These are phyloP conservation scores for Barnettozyma salicaria DNA, from an alignment of 805 yeast species.

Conservation along the genomic window DNA sequence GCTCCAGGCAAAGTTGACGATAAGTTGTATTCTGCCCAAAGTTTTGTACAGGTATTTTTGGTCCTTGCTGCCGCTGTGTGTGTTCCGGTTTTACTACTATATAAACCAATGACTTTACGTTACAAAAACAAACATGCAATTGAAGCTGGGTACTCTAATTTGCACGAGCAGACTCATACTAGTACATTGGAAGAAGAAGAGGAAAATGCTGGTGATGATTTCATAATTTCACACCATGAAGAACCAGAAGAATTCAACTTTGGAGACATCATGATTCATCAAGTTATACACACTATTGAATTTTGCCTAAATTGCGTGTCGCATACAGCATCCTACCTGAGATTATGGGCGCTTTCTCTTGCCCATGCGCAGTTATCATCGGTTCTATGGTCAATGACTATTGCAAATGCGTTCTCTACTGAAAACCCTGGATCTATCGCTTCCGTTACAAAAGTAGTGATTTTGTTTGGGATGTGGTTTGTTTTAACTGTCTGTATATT, in stretches of 20 bases:
- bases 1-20: constrained; percentile 87
- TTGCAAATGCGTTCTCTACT: constrained; percentile 65
- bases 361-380: constrained; percentile 96
- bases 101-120: constrained; percentile 74
- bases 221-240: constrained; percentile 37
- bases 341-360: constrained; percentile 95
- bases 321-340: constrained; percentile 94
- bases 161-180: constrained; percentile 29
- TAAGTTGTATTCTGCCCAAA: constrained; percentile 74
- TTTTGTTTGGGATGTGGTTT: constrained; percentile 93
- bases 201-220: constrained; percentile 45
- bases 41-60: constrained; percentile 63
- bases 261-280: constrained; percentile 96
- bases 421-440: constrained; percentile 40
- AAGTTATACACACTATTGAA: constrained; percentile 96
- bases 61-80: constrained; percentile 75
- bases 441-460: constrained; percentile 70
- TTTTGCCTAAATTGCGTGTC: constrained; percentile 96
- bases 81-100: constrained; percentile 85
- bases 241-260: constrained; percentile 37
- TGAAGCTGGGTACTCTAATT: constrained; percentile 45
- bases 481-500: constrained; percentile 82
- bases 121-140: constrained; percentile 46
- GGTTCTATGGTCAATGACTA: constrained; percentile 85
- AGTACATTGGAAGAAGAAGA: constrained; percentile 30